Conservation (phyloP, 495 filamentous ascomycete genomes). For the Lophiotrema nucula region DNA sequence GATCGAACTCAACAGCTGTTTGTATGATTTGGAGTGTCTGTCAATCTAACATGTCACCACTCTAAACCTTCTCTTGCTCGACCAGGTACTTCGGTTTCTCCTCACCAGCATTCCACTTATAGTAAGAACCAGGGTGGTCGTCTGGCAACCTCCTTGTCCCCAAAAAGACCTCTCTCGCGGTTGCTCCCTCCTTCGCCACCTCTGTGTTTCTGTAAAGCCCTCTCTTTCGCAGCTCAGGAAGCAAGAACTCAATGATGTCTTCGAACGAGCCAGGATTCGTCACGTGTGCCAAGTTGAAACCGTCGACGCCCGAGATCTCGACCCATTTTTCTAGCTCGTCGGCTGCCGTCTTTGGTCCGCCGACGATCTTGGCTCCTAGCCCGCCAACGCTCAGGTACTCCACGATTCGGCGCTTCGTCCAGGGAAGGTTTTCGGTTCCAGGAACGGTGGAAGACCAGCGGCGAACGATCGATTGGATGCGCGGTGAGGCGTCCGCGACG, state of each 20-base stretch:
- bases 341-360: constrained; percentile 48
- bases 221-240: constrained; percentile 56
- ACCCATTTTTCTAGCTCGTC: constrained; percentile 52
- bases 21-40: too few relatives aligned
- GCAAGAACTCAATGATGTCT: constrained; percentile 55
- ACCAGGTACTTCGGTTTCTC: too few relatives aligned
- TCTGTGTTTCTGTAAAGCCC: constrained; percentile 53
- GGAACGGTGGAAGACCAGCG: constrained; percentile 1
- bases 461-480: constrained; percentile 1
- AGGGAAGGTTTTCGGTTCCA: constrained; percentile 47
- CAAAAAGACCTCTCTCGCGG: constrained; percentile 51
- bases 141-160: constrained; percentile 37
- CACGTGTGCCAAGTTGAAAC: constrained; percentile 58
- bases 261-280: constrained; percentile 60
- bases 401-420: constrained; percentile 61
- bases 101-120: too few relatives aligned
- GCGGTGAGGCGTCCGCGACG: not conserved
- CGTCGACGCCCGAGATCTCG: constrained; percentile 47
- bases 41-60: too few relatives aligned
- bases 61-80: too few relatives aligned
- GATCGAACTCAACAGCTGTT: too few relatives aligned
- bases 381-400: constrained; percentile 59
- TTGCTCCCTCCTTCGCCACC: constrained; percentile 45
- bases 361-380: constrained; percentile 49
- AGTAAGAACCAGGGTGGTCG: constrained; percentile 42